Evolutionary conservation across 2,329 filamentous ascomycete species (phyloP).

Genomic region (Chalaropsis thielavioides): DNA sequence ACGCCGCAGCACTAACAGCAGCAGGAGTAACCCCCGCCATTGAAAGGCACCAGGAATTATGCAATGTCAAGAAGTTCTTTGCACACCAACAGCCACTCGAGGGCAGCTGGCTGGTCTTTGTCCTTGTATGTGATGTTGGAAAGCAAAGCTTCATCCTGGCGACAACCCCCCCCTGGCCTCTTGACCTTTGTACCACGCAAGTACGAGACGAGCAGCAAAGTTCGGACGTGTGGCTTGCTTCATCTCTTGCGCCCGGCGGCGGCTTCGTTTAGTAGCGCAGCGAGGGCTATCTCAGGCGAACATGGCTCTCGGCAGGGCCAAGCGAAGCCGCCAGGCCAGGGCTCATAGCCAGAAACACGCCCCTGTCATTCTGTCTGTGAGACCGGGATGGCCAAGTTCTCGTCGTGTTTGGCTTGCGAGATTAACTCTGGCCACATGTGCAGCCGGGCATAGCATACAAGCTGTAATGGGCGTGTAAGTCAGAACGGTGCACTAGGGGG

Average conservation of each 20-base stretch:
- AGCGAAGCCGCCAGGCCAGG: background rate
- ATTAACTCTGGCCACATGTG: background rate
- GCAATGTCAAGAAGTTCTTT: background rate
- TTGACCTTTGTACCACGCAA: background rate
- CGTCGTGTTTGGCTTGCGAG: background rate
- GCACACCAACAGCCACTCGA: background rate
- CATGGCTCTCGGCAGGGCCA: background rate
- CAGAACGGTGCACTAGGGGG: background rate
- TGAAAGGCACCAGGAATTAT: background rate
- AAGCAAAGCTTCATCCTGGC: background rate
- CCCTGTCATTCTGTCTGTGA: background rate
- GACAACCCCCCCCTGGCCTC: background rate
- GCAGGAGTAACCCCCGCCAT: background rate
- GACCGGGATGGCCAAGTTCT: background rate
- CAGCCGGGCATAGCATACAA: background rate
- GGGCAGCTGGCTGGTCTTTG: background rate
- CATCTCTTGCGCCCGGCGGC: background rate
- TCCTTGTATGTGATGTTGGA: background rate
- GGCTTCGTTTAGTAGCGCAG: background rate
- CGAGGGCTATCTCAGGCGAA: background rate
- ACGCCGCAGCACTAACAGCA: background rate
- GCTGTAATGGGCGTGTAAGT: background rate
- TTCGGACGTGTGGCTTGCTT: conserved; percentile 3
- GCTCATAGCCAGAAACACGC: background rate
- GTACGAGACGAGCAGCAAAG: background rate